Evolutionary conservation across 108 stramenopile species (phyloP).

Genomic region (Seminavis robusta): DNA sequence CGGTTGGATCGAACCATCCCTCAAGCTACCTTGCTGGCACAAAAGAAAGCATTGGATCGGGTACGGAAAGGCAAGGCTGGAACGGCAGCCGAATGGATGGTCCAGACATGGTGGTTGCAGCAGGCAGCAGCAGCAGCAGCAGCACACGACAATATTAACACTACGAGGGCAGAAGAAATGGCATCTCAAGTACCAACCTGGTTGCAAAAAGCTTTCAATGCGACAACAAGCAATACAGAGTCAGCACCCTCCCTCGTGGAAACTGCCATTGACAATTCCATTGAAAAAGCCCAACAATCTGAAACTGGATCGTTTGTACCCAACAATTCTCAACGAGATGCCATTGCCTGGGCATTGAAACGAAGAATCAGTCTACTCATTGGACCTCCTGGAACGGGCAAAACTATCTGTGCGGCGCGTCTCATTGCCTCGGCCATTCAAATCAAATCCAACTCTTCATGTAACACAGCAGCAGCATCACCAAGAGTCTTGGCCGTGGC

Average conservation of each 20-base stretch:
- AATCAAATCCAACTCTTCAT: too few species aligned
- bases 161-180: background rate
- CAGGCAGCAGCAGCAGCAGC: background rate
- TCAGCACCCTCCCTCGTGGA: conserved; percentile 2
- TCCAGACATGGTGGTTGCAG: conserved; percentile 13
- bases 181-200: conserved; percentile 10
- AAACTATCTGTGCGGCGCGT: conserved; percentile 50
- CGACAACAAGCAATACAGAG: conserved; percentile 4
- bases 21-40: conserved; percentile 42
- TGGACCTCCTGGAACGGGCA: conserved; percentile 63
- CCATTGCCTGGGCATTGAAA: conserved; percentile 49
- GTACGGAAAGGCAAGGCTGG: conserved; percentile 42
- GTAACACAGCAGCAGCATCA: background rate
- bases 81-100: conserved; percentile 23
- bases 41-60: conserved; percentile 38
- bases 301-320: conserved; percentile 48
- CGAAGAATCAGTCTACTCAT: conserved; percentile 35
- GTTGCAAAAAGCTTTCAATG: background rate
- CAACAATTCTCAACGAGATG: conserved; percentile 53
- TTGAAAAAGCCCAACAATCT: conserved; percentile 21
- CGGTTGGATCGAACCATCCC: conserved; percentile 52
- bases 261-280: conserved; percentile 6
- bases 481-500: conserved; percentile 60
- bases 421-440: conserved; percentile 49
- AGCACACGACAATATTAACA: background rate